phyloP scores from a whole-genome alignment of 2,329 filamentous ascomycete genomes.

The Tolypocladium paradoxum region DNA sequence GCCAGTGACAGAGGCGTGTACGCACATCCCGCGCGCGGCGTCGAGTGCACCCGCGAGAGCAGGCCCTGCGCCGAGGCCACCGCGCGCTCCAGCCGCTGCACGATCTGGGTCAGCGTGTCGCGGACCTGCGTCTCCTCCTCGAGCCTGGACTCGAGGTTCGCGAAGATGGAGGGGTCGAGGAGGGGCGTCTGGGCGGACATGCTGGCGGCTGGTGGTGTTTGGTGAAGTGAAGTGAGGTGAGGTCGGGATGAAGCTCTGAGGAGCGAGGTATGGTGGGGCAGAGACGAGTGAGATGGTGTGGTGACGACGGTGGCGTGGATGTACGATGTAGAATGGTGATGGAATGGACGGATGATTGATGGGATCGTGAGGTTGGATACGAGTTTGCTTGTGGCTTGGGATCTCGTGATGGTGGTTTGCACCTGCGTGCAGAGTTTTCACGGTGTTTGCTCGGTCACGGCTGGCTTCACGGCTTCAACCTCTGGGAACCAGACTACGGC shows the following conservation, averaged over 20 bases:
- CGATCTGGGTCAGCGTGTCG: constrained; percentile 73
- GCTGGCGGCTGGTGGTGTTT: constrained; percentile 6
- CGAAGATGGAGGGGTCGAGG: constrained; percentile 73
- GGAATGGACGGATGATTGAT: too few species aligned
- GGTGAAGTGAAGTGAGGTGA: constrained; percentile 1
- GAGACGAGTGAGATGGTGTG: too few species aligned
- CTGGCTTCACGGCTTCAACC: too few species aligned
- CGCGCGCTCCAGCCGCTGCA: constrained; percentile 74
- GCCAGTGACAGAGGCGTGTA: constrained; percentile 1
- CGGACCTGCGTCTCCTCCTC: constrained; percentile 76
- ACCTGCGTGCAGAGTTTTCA: too few species aligned
- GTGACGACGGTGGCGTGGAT: too few species aligned
- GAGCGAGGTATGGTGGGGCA: too few species aligned
- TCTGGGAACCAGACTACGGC: too few species aligned
- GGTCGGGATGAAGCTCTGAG: not conserved
- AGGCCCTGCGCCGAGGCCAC: constrained; percentile 72
- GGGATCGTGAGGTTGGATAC: too few species aligned
- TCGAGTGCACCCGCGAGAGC: constrained; percentile 83
- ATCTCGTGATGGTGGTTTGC: too few species aligned
- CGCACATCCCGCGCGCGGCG: constrained; percentile 50
- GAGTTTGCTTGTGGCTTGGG: too few species aligned
- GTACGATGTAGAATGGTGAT: too few species aligned
- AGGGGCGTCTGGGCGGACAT: constrained; percentile 25
- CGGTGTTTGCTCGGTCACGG: too few species aligned
- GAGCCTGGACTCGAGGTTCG: constrained; percentile 76